phyloP scores from a whole-genome alignment of 768 basidiomycete genomes.

The Amanita phalloides region DNA sequence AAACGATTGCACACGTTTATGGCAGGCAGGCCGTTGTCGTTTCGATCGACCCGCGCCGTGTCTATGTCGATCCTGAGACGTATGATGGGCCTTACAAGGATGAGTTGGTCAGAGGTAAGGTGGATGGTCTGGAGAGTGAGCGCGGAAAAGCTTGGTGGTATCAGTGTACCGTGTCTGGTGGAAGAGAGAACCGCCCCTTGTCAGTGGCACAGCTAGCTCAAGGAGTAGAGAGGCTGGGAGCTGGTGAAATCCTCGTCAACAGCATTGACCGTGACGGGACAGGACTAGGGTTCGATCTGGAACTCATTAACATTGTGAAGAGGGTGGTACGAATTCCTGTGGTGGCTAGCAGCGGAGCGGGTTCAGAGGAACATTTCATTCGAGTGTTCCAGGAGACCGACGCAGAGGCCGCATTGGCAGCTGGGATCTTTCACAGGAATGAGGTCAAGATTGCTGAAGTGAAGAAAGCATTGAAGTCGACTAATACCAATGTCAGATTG shows the following conservation, averaged over 20 bases:
- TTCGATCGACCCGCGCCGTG: slow-evolving; percentile 86
- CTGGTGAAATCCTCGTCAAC: slow-evolving; percentile 92
- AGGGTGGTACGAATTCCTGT: slow-evolving; percentile 78
- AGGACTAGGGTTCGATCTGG: slow-evolving; percentile 84
- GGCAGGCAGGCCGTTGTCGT: slow-evolving; percentile 98
- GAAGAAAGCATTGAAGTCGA: slow-evolving; percentile 43
- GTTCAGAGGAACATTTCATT: slow-evolving; percentile 72
- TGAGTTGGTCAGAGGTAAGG: slow-evolving; percentile 45
- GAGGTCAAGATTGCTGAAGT: slow-evolving; percentile 81
- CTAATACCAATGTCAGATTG: slow-evolving; percentile 11
- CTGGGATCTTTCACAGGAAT: slow-evolving; percentile 91
- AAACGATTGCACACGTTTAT: slow-evolving; percentile 82
- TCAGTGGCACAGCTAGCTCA: slow-evolving; percentile 87
- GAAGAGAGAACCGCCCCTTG: slow-evolving; percentile 70
- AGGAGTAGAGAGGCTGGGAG: slow-evolving; percentile 85
- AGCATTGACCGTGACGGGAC: slow-evolving; percentile 96
- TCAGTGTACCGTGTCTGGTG: slow-evolving; percentile 94
- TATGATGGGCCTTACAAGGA: slow-evolving; percentile 62
- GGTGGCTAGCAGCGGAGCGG: slow-evolving; percentile 92
- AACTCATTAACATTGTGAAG: slow-evolving; percentile 70
- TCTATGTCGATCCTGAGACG: slow-evolving; percentile 56
- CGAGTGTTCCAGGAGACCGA: slow-evolving; percentile 72
- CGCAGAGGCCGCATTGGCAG: slow-evolving; percentile 89
- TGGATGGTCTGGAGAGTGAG: slow-evolving; percentile 40
- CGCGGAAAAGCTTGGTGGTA: slow-evolving; percentile 92